Evolutionary conservation across 2,329 filamentous ascomycete species (phyloP).

Genomic region (Microcyclospora tardicrescens): DNA sequence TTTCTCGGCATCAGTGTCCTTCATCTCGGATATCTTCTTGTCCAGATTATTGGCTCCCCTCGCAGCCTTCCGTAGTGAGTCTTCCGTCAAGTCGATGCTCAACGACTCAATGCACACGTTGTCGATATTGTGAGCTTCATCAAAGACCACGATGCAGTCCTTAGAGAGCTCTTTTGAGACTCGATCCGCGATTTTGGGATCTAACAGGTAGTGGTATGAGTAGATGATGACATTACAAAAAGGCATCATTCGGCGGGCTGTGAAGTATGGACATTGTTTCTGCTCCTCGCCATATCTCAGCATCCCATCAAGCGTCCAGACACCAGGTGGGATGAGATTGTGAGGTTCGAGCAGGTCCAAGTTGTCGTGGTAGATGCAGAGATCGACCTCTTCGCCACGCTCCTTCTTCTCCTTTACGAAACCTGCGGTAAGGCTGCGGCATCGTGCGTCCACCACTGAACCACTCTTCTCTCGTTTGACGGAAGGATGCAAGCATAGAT

Average conservation of each 20-base stretch:
- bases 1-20: slow-evolving; percentile 86
- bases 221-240: slow-evolving; percentile 99
- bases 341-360: slow-evolving; percentile 89
- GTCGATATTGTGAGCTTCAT: slow-evolving; percentile 98
- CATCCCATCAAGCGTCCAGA: slow-evolving; percentile 88
- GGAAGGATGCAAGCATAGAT: slow-evolving; percentile 87
- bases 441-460: slow-evolving; percentile 84
- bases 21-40: slow-evolving; percentile 84
- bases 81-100: slow-evolving; percentile 92
- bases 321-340: slow-evolving; percentile 84
- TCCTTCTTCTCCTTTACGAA: slow-evolving; percentile 98
- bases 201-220: slow-evolving; percentile 94
- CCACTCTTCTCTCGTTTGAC: slow-evolving; percentile 96
- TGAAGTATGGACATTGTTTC: slow-evolving; percentile 97
- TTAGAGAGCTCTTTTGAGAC: slow-evolving; percentile 94
- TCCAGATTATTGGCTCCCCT: slow-evolving; percentile 85
- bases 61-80: slow-evolving; percentile 81
- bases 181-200: slow-evolving; percentile 92
- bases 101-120: slow-evolving; percentile 97
- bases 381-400: slow-evolving; percentile 80
- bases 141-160: slow-evolving; percentile 96
- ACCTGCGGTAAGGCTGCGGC: slow-evolving; percentile 85
- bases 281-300: slow-evolving; percentile 83
- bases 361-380: slow-evolving; percentile 98
- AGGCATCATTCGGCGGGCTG: slow-evolving; percentile 93